phyloP scores from a whole-genome alignment of 2,329 filamentous ascomycete species.

The Microcyclospora pomicola region DNA sequence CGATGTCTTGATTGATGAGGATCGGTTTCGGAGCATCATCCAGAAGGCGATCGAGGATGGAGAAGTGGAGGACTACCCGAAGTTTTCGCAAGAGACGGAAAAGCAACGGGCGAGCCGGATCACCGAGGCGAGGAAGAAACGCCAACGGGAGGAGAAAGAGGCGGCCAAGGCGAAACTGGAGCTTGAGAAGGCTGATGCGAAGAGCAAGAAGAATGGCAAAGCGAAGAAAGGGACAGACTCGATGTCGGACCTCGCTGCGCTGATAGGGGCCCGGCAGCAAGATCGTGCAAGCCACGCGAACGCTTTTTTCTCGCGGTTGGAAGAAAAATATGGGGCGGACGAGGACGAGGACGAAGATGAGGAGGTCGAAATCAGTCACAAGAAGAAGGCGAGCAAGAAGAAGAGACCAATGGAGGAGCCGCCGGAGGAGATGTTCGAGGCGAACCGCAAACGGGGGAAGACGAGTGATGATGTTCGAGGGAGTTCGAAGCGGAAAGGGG shows the following conservation, averaged over 20 bases:
- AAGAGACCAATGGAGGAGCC: neutral
- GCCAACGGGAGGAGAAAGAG: conserved; percentile 46
- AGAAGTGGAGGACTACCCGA: conserved; percentile 51
- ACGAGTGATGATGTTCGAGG: conserved; percentile 1
- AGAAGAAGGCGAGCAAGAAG: conserved; percentile 15
- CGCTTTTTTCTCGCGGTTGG: conserved; percentile 56
- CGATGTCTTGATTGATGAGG: conserved; percentile 69
- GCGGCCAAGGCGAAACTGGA: conserved; percentile 59
- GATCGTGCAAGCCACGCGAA: conserved; percentile 41
- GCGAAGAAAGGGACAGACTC: conserved; percentile 27
- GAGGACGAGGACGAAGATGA: conserved; percentile 23
- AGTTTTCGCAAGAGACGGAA: conserved; percentile 59
- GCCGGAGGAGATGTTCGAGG: conserved; percentile 46
- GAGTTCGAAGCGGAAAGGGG: no score
- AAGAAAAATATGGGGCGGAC: conserved; percentile 54
- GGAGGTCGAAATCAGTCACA: neutral
- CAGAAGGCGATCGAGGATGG: conserved; percentile 61
- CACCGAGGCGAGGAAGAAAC: conserved; percentile 51
- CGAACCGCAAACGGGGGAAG: conserved; percentile 25
- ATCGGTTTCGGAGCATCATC: conserved; percentile 68
- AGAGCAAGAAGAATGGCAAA: conserved; percentile 31
- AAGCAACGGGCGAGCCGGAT: conserved; percentile 26
- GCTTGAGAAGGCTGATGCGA: neutral
- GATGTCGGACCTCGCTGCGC: conserved; percentile 46
- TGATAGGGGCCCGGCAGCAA: conserved; percentile 61